Evolutionary conservation across 208 protist species (phyloP), one percentile per base, ranked within the genome.

Genomic region (Trypanosoma conorhini): DNA sequence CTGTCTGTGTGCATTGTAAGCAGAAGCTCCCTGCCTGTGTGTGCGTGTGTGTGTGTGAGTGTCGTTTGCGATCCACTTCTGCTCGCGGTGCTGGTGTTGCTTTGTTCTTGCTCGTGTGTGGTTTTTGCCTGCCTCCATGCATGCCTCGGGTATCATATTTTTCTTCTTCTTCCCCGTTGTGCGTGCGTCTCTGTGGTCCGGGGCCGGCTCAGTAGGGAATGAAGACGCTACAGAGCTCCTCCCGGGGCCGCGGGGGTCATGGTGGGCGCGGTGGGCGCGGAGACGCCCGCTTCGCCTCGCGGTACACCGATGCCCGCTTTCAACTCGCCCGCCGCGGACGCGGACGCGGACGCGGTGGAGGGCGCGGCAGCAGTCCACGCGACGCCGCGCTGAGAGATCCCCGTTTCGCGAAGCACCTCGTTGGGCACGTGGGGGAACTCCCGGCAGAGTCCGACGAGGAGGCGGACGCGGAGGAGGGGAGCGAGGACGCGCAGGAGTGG

Each of bases 241-340:
- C 76, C 1, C 69, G 85, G 1, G 89, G 75, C 17, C 38, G 76
- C 19, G 76, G 82, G 24, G 67, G 79, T 24, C 56, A 77, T 3
- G 75, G 80, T 26, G 50, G 83, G 0, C 74, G 82, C 42, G 74
- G 72, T 46, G 17, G 62, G 81, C 35, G 70, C 12, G 70, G 80
- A 13, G 92, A 97, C 50, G 57, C 74, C 35, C 85, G 92, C 26
- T 97, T 97, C 46, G 75, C 78, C 54, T 79, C 92, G 0, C 89
- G 92, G 68, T 94, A 93, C 78, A 97, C 88, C 5, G 92, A 97
- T 62, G 87, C 92, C 5, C 89, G 92, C 35, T 97, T 97, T 72
- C 74, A 85, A 57, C 57, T 91, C n/a, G 77, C 92, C 4, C 57
- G 75, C 13, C 72, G 67, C 35, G 62, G 62, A 54, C 13, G 61